Base-by-base conservation (phyloP, 1,139 yeast species). In the Yamadazyma dendronema region DNA sequence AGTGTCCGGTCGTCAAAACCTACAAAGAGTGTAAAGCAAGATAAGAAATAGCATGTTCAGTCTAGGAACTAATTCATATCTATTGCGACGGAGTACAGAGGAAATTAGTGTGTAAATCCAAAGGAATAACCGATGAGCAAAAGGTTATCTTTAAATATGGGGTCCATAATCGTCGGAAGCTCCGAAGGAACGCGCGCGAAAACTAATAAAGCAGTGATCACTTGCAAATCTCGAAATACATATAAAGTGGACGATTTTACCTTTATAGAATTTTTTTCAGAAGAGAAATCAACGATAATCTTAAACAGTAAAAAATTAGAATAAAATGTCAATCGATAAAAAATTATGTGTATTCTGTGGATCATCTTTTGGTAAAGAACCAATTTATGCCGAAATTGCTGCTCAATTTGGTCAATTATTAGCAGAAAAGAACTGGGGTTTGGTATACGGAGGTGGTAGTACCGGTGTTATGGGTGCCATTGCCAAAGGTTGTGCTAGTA, bases 371-470 rank as follows among this genome's bases (percentile, higher is more conserved):
- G 96, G 96, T 12, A 74, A 62, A 37, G 69, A 74, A 39, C 66
- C 72, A 3, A 52, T 55, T 4, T 85, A 61, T 53, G 67, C 81
- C 12, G 67, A 66, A 4, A 68, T 67, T 24, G 94, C 95, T 2
- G 53, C 65, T 14, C 58, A 68, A 23, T 66, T 88, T 31, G 96
- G 95, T 15, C 49, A 65, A 36, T 53, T 71, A 19, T 59, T 88
- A 44, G 85, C 88, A 14, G 53, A 61, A 21, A 67, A 70, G 41
- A 69, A 74, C 40, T 84, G 88, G 81, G 89, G 89, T 3, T 66
- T 88, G 34, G 95, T 88, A 7, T 88, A 88, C 53, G 96, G 96
- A 23, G 97, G 96, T 30, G 96, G 96, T 14, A 81, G 92, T 21
- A 82, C 86, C 2, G 92, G 95, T 4, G 61, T 87, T 38, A 89